These are phyloP conservation scores for Umbelopsis sp. DNA, from an alignment of 371 early-diverging fungal genomes.

Conservation along the genomic window DNA sequence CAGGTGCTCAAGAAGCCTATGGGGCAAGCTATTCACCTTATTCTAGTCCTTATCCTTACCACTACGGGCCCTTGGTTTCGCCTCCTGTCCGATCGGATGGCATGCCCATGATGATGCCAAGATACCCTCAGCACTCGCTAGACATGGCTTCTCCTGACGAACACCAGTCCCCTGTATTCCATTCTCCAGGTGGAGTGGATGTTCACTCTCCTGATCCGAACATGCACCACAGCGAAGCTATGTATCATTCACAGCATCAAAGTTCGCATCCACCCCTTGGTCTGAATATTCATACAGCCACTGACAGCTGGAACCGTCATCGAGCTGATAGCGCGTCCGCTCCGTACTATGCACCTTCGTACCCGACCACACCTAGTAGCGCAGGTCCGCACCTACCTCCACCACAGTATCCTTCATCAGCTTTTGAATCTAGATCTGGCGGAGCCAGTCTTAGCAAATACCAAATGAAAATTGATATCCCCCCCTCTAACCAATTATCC, in stretches of 20 bases:
- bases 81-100: conserved; percentile 19
- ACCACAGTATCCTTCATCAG: conserved; percentile 10
- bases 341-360: conserved; percentile 3
- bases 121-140: conserved; percentile 9
- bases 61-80: conserved; percentile 17
- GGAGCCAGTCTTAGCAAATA: conserved; percentile 16
- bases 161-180: neutral
- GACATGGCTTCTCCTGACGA: conserved; percentile 12
- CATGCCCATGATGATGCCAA: conserved; percentile 2
- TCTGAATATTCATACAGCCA: conserved; percentile 8
- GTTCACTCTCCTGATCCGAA: neutral
- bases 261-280: neutral
- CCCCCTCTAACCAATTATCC: neutral
- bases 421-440: conserved; percentile 13
- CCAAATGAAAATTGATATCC: conserved; percentile 13
- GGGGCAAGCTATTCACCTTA: conserved; percentile 9
- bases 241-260: conserved; percentile 1
- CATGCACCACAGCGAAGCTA: neutral
- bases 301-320: conserved; percentile 13
- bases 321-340: conserved; percentile 1
- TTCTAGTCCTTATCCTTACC: conserved; percentile 15
- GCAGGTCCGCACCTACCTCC: conserved; percentile 11
- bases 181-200: neutral
- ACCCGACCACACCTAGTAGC: conserved; percentile 9
- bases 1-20: conserved; percentile 5